Conservation (phyloP, 108 stramenopile genomes). For the Cyclostephanos invisitatus region DNA sequence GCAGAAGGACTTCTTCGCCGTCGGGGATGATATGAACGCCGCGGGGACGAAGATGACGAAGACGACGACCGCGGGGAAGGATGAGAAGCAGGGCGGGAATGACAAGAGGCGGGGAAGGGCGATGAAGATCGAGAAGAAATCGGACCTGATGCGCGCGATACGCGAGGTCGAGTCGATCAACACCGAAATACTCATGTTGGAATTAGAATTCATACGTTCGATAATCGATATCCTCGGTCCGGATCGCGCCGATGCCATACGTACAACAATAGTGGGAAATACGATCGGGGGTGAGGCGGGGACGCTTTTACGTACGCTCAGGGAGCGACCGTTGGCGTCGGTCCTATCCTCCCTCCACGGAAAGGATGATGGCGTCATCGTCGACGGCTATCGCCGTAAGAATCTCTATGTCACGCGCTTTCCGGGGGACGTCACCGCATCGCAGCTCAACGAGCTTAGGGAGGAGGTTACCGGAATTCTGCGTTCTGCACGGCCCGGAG, state of each 20-base stretch:
- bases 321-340: constrained; percentile 71
- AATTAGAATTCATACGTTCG: constrained; percentile 66
- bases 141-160: constrained; percentile 36
- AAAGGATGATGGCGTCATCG: constrained; percentile 3
- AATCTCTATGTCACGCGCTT: constrained; percentile 81
- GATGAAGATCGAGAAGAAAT: constrained; percentile 37
- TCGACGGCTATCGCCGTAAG: constrained; percentile 14
- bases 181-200: constrained; percentile 56
- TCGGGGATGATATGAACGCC: constrained; percentile 2
- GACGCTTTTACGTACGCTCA: constrained; percentile 55
- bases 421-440: constrained; percentile 84
- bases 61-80: constrained; percentile 16
- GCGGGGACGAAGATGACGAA: constrained; percentile 29
- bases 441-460: constrained; percentile 77
- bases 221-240: constrained; percentile 69
- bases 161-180: constrained; percentile 52
- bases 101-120: constrained; percentile 15
- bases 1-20: background rate
- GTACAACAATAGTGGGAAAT: constrained; percentile 72
- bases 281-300: constrained; percentile 55
- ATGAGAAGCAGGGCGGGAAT: constrained; percentile 14
- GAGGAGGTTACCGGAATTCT: constrained; percentile 92
- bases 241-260: constrained; percentile 65
- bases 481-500: constrained; percentile 76
- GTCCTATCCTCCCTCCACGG: constrained; percentile 44